A percentile compares a stretch with the other conserved stretches of the same genome.
phyloP scores from a whole-genome alignment of 495 filamentous ascomycete genomes.

The Neurospora pannonica region DNA sequence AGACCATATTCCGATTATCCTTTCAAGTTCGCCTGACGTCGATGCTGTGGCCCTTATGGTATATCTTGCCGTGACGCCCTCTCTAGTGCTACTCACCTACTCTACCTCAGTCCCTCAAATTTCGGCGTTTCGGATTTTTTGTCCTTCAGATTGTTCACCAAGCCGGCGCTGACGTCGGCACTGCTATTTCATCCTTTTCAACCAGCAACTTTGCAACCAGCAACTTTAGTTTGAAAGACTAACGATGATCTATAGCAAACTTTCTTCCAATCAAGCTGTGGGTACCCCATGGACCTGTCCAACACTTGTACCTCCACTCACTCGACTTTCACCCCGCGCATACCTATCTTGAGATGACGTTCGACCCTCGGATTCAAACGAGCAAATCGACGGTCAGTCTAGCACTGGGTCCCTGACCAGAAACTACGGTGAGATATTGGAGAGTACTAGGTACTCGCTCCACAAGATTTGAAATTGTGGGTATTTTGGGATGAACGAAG shows the following conservation, averaged over 20 bases:
- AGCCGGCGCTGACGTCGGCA: neutral
- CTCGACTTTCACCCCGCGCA: neutral
- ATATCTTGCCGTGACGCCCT: neutral
- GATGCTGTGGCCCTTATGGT: neutral
- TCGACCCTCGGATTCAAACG: neutral
- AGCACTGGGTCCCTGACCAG: neutral
- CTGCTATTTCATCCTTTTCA: neutral
- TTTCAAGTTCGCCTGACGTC: neutral
- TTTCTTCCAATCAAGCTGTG: neutral
- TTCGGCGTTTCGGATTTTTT: neutral
- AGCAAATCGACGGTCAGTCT: neutral
- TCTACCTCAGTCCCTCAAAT: neutral
- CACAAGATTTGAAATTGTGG: neutral
- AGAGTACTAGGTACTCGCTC: neutral
- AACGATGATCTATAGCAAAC: neutral
- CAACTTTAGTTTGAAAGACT: neutral
- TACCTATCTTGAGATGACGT: neutral
- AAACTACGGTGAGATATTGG: neutral
- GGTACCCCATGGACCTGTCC: neutral
- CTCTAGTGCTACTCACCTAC: neutral
- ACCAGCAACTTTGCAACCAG: neutral
- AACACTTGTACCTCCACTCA: neutral
- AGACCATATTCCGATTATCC: neutral
- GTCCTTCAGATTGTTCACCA: neutral
- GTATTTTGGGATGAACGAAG: neutral